These are phyloP conservation scores for Hyparrhenia diplandra DNA, from an alignment of 176 grass and related monocot genomes.

Conservation along the genomic window DNA sequence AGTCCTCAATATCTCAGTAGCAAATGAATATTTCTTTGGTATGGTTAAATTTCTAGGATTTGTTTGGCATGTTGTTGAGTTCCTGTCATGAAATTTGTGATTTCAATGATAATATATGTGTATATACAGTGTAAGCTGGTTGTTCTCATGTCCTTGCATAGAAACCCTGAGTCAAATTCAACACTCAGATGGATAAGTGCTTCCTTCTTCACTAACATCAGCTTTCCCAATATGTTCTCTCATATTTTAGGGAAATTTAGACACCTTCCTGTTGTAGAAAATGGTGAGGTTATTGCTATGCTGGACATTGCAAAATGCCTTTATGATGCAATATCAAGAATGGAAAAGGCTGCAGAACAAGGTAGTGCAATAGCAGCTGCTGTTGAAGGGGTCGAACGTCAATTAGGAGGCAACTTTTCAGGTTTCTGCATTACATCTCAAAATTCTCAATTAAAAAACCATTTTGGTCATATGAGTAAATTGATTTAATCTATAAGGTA, in stretches of 20 bases:
- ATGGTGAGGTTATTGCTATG: constrained; percentile 99
- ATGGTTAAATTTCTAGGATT: constrained; percentile 5
- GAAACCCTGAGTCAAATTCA: not conserved
- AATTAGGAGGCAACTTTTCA: constrained; percentile 82
- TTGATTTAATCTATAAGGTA: not conserved
- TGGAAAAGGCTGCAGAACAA: constrained; percentile 97
- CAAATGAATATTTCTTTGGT: not conserved
- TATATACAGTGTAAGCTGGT: not conserved
- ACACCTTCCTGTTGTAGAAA: constrained; percentile 98
- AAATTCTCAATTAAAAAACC: constrained; percentile 9
- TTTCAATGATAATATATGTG: not conserved
- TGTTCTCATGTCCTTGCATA: constrained; percentile 21
- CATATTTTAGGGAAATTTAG: constrained; percentile 93
- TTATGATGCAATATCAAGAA: constrained; percentile 90
- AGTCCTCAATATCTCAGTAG: constrained; percentile 5
- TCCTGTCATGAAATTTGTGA: constrained; percentile 8
- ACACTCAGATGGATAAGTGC: constrained; percentile 3
- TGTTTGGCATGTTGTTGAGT: not conserved
- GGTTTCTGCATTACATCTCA: constrained; percentile 15
- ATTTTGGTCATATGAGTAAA: not conserved
- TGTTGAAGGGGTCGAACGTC: constrained; percentile 91
- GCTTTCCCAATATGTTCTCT: constrained; percentile 19
- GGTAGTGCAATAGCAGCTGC: constrained; percentile 94
- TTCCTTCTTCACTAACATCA: constrained; percentile 17
- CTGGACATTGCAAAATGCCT: constrained; percentile 97